Percentiles rank a stretch among this genome's conserved stretches.
phyloP scores from a whole-genome alignment of 2,329 filamentous ascomycete species.

The Cercospora sp. region DNA sequence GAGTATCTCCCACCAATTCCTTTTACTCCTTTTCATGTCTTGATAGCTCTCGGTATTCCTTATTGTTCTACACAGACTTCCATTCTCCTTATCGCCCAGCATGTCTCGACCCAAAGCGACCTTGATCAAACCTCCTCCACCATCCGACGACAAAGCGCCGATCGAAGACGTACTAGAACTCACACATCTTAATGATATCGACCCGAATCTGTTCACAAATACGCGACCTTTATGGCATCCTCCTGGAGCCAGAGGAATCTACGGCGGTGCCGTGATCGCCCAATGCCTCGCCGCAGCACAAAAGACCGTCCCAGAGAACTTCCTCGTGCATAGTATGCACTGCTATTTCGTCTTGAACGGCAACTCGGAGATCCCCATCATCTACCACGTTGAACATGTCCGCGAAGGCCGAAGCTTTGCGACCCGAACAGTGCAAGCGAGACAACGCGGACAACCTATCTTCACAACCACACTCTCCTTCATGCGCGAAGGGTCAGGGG shows the following conservation, averaged over 20 bases:
- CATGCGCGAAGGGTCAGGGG: conserved; percentile 63
- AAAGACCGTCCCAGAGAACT: conserved; percentile 76
- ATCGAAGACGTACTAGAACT: conserved; percentile 91
- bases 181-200: conserved; percentile 73
- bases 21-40: neutral
- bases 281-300: conserved; percentile 88
- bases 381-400: conserved; percentile 94
- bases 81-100: neutral
- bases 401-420: conserved; percentile 86
- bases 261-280: conserved; percentile 89
- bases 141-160: conserved; percentile 69
- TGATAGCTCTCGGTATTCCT: neutral
- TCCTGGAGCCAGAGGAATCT: conserved; percentile 87
- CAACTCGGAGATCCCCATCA: conserved; percentile 76
- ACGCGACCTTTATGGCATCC: conserved; percentile 90
- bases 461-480: conserved; percentile 96
- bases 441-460: conserved; percentile 83
- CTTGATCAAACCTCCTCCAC: conserved; percentile 72
- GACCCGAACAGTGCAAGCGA: conserved; percentile 92
- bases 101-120: conserved; percentile 32
- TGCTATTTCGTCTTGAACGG: conserved; percentile 98
- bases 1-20: neutral
- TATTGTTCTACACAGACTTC: neutral
- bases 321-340: conserved; percentile 92
- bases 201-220: conserved; percentile 91